These are phyloP conservation scores for Teunomyces atbi DNA, from an alignment of 805 yeast species.

Conservation along the genomic window DNA sequence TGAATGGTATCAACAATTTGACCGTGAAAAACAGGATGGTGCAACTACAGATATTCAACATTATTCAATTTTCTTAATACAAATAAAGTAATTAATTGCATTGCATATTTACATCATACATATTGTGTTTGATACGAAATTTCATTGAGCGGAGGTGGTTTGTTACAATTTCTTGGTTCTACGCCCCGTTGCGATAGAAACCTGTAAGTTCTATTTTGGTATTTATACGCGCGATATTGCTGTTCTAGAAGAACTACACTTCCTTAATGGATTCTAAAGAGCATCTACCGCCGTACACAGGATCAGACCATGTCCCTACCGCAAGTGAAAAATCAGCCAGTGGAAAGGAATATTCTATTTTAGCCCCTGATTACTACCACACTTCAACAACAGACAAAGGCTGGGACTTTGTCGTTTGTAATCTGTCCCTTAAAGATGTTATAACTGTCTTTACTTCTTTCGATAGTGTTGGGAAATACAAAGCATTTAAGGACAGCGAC, in stretches of 20 bases:
- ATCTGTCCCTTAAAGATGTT: background rate
- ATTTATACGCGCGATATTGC: background rate
- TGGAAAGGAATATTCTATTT: background rate
- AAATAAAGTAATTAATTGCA: background rate
- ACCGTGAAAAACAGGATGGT: background rate
- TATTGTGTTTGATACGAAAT: too few relatives aligned
- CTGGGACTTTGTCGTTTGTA: conserved; percentile 4
- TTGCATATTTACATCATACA: too few relatives aligned
- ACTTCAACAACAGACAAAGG: background rate
- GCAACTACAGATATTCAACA: background rate
- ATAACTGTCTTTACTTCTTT: conserved; percentile 1
- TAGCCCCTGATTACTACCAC: background rate
- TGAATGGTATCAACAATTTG: conserved; percentile 9
- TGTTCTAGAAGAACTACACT: background rate
- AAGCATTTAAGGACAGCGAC: background rate
- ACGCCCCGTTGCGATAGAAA: background rate
- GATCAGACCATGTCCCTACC: background rate
- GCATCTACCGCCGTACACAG: background rate
- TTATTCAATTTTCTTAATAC: background rate
- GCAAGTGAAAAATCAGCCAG: background rate
- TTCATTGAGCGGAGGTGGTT: too few relatives aligned
- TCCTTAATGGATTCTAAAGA: background rate
- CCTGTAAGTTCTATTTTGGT: background rate
- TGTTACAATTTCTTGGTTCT: background rate
- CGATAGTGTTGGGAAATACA: conserved; percentile 1